Evolutionary conservation across 73 alveolate species (phyloP).

Genomic region (Symbiodinium natans): DNA sequence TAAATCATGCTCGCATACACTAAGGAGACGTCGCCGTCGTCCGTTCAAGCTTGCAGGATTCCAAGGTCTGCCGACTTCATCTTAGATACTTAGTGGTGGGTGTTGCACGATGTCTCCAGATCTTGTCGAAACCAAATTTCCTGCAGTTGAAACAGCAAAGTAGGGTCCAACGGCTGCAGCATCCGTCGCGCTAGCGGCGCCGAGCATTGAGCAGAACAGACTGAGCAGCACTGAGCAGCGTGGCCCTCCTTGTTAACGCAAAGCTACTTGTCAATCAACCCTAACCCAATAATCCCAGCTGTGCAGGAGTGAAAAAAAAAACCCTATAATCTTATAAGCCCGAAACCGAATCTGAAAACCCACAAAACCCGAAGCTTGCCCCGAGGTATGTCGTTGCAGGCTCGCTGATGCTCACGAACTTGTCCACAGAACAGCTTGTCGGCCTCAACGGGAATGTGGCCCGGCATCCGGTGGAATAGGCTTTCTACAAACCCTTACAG

Average conservation of each 20-base stretch:
- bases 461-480: too few species aligned
- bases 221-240: too few species aligned
- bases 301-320: too few species aligned
- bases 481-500: too few species aligned
- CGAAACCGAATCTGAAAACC: too few species aligned
- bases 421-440: constrained; percentile 81
- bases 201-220: too few species aligned
- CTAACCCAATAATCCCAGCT: too few species aligned
- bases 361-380: too few species aligned
- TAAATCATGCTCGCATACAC: background rate
- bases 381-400: constrained; percentile 78
- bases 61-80: background rate
- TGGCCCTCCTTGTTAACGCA: too few species aligned
- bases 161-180: background rate
- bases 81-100: background rate
- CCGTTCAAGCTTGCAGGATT: background rate
- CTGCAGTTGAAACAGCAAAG: background rate
- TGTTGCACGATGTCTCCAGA: background rate
- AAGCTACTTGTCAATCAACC: too few species aligned
- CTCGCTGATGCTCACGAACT: constrained; percentile 66
- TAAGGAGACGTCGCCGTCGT: background rate
- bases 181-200: too few species aligned
- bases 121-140: background rate
- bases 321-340: too few species aligned
- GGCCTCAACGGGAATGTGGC: constrained; percentile 56